Conservation (phyloP, 208 protist species). For the Entamoeba dispar region DNA sequence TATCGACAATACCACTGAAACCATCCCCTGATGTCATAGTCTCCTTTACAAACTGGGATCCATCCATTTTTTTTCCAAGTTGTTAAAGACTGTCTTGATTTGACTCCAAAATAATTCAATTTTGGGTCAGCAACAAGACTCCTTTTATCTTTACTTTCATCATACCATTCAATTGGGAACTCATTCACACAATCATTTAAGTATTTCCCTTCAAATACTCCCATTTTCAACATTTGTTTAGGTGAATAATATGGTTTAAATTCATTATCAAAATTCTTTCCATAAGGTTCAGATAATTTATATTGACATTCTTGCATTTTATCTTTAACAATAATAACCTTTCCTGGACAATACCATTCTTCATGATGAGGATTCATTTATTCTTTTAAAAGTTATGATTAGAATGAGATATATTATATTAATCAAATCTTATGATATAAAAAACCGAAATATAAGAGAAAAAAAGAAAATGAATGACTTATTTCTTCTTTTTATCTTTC, state of each 20-base stretch:
- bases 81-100: not conserved
- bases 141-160: not conserved
- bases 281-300: too few species aligned
- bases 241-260: constrained; percentile 2
- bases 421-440: too few species aligned
- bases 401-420: too few species aligned
- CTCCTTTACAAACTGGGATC: not conserved
- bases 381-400: too few species aligned
- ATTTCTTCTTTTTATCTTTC: not conserved
- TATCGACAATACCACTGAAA: not conserved
- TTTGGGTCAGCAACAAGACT: too few species aligned
- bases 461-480: not conserved
- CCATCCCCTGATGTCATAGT: not conserved
- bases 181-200: constrained; percentile 4
- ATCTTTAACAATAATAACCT: too few species aligned
- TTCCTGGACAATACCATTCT: too few species aligned
- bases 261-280: not conserved
- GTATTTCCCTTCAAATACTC: constrained; percentile 12
- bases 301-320: too few species aligned
- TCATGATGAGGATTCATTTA: too few species aligned
- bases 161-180: constrained; percentile 13
- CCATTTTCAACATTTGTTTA: not conserved
- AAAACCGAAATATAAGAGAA: not conserved
- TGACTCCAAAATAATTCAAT: not conserved
- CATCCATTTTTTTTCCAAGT: not conserved